Conservation (phyloP, 345 rosid species). For the Chamaenerion angustifolium region DNA sequence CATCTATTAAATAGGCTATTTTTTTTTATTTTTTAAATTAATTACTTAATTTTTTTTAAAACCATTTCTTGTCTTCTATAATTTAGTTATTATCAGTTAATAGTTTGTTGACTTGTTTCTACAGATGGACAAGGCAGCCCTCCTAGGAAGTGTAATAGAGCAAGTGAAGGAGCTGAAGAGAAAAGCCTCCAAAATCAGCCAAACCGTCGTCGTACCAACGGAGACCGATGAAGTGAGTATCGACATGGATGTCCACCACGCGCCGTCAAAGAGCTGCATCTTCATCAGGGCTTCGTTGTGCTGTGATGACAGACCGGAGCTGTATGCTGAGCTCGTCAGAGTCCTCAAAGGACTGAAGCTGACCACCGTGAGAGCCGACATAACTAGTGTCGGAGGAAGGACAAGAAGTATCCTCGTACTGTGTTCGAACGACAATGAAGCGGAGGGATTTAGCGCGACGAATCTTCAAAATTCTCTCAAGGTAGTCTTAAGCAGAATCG, state of each 20-base stretch:
- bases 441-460: constrained; percentile 15
- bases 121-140: constrained; percentile 93
- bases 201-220: constrained; percentile 36
- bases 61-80: no score
- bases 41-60: no score
- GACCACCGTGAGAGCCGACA: constrained; percentile 40
- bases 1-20: no score
- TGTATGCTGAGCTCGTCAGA: constrained; percentile 44
- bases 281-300: constrained; percentile 51
- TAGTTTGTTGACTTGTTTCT: no score
- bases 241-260: constrained; percentile 19
- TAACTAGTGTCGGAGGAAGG: constrained; percentile 64
- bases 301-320: constrained; percentile 81
- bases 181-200: constrained; percentile 43
- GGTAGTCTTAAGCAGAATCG: constrained; percentile 16
- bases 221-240: constrained; percentile 63
- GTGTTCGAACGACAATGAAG: constrained; percentile 16
- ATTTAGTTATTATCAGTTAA: no score
- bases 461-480: constrained; percentile 36
- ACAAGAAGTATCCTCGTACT: constrained; percentile 47
- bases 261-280: not conserved
- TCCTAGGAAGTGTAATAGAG: constrained; percentile 57
- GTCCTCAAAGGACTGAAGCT: constrained; percentile 40
- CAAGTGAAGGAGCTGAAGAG: constrained; percentile 59
- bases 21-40: no score